Percentiles rank a stretch among this genome's conserved stretches.
These are phyloP conservation scores for Gymnopilus dilepis DNA, from an alignment of 768 basidiomycete genomes.

Conservation along the genomic window DNA sequence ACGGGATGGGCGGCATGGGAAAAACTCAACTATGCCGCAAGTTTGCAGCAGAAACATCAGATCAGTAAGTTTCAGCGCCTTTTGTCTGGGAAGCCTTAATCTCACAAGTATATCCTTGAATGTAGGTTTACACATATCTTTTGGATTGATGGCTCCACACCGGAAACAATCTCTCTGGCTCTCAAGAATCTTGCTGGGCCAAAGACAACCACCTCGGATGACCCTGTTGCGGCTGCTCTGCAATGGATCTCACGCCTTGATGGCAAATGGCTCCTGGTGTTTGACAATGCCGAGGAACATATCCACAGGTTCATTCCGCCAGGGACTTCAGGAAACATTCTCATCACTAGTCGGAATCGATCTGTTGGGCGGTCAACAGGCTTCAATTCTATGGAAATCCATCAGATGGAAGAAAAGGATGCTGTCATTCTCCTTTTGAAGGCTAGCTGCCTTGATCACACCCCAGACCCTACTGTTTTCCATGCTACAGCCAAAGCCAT, in stretches of 20 bases:
- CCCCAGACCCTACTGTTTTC: neutral
- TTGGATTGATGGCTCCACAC: neutral
- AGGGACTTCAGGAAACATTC: slow-evolving; percentile 27
- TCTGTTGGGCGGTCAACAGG: slow-evolving; percentile 11
- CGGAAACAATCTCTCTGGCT: no score
- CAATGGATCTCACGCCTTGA: slow-evolving; percentile 20
- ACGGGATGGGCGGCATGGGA: slow-evolving; percentile 28
- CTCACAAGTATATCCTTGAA: neutral
- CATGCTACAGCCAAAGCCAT: slow-evolving; percentile 10
- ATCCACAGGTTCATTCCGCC: no score
- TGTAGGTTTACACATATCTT: neutral
- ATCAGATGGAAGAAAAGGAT: slow-evolving; percentile 23
- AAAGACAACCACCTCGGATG: no score
- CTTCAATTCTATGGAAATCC: slow-evolving; percentile 12
- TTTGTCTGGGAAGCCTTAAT: neutral
- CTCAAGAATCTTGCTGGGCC: no score
- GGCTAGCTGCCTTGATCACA: slow-evolving; percentile 7
- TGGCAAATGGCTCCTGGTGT: slow-evolving; percentile 23
- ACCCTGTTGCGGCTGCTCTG: no score
- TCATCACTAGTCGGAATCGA: slow-evolving; percentile 26
- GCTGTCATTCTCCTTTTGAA: slow-evolving; percentile 23
- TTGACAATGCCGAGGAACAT: no score
- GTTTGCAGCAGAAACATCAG: slow-evolving; percentile 15
- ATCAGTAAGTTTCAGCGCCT: neutral
- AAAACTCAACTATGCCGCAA: slow-evolving; percentile 27